Base-by-base conservation (phyloP, 1,284 basidiomycete species). In the Gomphus sp. region DNA sequence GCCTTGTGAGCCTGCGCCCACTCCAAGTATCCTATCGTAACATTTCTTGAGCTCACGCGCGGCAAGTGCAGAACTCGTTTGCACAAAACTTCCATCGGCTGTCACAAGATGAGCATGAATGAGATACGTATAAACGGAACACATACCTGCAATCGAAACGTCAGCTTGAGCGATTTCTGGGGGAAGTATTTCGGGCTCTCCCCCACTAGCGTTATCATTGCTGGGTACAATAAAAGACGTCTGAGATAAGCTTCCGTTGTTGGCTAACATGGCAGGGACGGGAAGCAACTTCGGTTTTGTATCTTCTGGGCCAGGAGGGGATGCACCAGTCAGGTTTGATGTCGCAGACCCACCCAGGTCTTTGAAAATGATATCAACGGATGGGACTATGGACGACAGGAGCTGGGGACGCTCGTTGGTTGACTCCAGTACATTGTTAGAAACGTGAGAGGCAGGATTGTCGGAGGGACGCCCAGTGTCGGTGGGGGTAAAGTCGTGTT, bases 71-170 rank as follows among this genome's bases (percentile, higher is more conserved):
- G 84, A 88, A 7, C 87, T 80, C 2, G 86, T 90, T 67, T 91
- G 89, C 36, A 91, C 80, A 67, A 85, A 91, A 55, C 76, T 85
- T 60, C 82, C 82, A 67, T 91, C 86, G 61, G 78, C 87, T 87
- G 11, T 44, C 37, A 5, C 14, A 33, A 52, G 11, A 54, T 56
- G 8, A 55, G 31, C 57, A 33, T 33, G 56, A 58, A 39, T 62
- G 64, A 63, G 62, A 16, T 11, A 36, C 25, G 36, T 5, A 45
- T 28, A 50, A 48, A 61, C 44, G 37, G 51, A 49, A 12, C 44
- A 81, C 84, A 72, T 66, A 87, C 84, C 74, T 56, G 84, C 80
- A 60, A 86, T 74, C 33, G 74, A 79, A 45, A 86, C 75, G 63
- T 84, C 82, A 11, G 81, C 81, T n/a, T 72, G 69, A 31, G 76